Evolutionary conservation across 192 early-diverging fungal genomes (phyloP), one percentile per base, ranked within the genome.

Genomic region (Umbelopsis sp.): DNA sequence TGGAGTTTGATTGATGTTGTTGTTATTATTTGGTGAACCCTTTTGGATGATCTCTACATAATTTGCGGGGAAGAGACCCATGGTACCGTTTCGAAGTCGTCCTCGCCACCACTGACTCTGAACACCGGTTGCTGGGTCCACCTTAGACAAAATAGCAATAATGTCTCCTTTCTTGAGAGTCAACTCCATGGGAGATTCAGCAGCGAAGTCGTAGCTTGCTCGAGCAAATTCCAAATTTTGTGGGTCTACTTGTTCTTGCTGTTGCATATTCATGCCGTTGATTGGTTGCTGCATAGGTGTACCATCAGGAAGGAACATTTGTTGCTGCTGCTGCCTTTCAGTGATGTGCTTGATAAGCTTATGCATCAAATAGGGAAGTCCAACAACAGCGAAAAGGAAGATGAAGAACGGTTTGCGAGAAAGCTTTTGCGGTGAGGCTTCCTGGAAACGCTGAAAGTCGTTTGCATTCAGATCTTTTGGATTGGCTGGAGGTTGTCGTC

Each of bases 101-200:
- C 96, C 97, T 45, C 91, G 78, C 97, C 97, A 99, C 97, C 97
- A 99, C 77, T 85, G 84, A 38, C 88, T 86, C 32, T 88, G 89
- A 68, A 89, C 83, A 17, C 92, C 91, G 56, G 89, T 91, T 16
- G 22, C 53, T 21, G 86, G 86, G 74, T 96, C 94, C 11, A 87
- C 78, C 81, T 96, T 95, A 73, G 86, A 90, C 51, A 94, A 81
- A 36, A 99, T 90, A 3, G 96, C 95, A 65, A 99, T 86, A 56
- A 97, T 85, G 24, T 97, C 96, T 22, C 96, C 96, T 50, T 89
- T 88, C 69, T 84, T 86, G 68, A 99, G 89, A 50, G 80, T 86
- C 69, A 99, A 82, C 80, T 99, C 97, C 32, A 83, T 83, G 26
- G 93, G 91, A 10, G 90, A 84, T 71, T 91, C 85, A 22, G 88